Evolutionary conservation across 441 rosid species (phyloP).

Genomic region (Adansonia madagascariensis): DNA sequence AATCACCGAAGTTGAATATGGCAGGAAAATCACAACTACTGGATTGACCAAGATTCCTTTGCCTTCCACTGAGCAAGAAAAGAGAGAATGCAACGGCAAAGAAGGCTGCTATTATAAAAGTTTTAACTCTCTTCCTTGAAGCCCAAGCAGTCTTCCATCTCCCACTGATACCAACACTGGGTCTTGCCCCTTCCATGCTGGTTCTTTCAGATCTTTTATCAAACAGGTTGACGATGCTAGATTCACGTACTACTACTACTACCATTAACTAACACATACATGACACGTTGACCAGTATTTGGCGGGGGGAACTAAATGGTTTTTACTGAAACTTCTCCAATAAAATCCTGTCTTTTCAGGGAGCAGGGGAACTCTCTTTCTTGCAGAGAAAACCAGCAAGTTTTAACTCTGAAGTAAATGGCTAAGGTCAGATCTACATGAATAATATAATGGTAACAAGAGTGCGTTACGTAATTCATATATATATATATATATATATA

Average conservation of each 20-base stretch:
- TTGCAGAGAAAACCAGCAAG: neutral
- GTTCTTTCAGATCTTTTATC: conserved; percentile 19
- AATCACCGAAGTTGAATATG: conserved; percentile 43
- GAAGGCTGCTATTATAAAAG: neutral
- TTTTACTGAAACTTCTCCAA: neutral
- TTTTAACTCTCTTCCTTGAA: neutral
- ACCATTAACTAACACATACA: neutral
- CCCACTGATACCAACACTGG: conserved; percentile 1
- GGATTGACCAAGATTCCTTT: conserved; percentile 9
- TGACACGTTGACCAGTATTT: neutral
- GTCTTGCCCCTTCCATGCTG: conserved; percentile 16
- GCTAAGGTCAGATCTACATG: neutral
- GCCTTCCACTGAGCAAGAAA: conserved; percentile 19
- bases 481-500: no score
- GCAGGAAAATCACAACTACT: conserved; percentile 33
- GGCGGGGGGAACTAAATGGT: neutral
- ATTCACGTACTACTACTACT: neutral
- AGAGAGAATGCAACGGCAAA: conserved; percentile 21
- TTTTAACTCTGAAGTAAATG: neutral
- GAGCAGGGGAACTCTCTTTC: neutral
- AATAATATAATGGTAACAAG: conserved; percentile 4
- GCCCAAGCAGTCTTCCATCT: conserved; percentile 19
- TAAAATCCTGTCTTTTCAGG: neutral
- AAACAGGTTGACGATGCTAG: conserved; percentile 1
- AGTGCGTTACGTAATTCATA: neutral